Evolutionary conservation across 441 rosid species (phyloP).

Genomic region (Pelargonium australe): DNA sequence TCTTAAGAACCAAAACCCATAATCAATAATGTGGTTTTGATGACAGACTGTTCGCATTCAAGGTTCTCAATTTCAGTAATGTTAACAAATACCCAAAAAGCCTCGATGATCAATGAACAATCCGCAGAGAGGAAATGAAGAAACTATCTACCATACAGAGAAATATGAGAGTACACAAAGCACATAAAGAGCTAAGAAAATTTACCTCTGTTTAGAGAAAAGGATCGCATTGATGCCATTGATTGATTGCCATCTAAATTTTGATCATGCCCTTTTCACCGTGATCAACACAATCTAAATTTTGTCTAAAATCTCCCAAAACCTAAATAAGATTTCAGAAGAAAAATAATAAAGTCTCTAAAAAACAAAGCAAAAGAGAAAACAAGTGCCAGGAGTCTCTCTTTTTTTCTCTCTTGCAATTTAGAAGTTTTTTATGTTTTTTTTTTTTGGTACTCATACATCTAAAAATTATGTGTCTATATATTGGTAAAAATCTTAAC

Average conservation of each 20-base stretch:
- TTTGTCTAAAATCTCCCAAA: neutral
- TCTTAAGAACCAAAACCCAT: neutral
- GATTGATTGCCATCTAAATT: neutral
- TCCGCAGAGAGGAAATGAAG: neutral
- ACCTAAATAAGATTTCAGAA: neutral
- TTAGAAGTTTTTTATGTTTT: neutral
- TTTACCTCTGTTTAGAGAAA: neutral
- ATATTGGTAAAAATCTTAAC: neutral
- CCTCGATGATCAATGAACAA: neutral
- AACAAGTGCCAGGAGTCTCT: neutral
- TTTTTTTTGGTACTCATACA: neutral
- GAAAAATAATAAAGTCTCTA: neutral
- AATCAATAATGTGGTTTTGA: too few species aligned
- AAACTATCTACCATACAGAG: neutral
- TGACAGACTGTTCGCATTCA: neutral
- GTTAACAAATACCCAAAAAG: neutral
- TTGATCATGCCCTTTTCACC: neutral
- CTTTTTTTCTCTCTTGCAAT: neutral
- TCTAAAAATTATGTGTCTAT: neutral
- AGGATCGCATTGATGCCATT: neutral
- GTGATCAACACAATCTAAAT: neutral
- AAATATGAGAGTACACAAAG: neutral
- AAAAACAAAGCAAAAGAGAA: too few species aligned
- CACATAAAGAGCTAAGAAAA: neutral
- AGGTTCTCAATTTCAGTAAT: conserved; percentile 1